Percentiles rank a stretch among this genome's conserved stretches.
Conservation (phyloP, 768 basidiomycete species). For the Gyrodon lividus region DNA sequence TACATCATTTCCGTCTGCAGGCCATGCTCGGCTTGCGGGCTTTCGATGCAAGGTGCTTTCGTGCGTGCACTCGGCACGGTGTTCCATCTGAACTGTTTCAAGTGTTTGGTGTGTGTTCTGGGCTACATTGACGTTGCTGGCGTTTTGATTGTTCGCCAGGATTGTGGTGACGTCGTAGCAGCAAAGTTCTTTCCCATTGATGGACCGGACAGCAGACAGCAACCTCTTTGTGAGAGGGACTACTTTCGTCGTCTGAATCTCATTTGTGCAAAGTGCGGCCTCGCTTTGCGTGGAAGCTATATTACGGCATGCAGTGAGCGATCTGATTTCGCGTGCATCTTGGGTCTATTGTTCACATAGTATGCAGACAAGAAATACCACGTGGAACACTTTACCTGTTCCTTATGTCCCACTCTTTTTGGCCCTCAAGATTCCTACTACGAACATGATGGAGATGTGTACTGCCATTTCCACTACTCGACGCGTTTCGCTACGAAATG, state of each 20-base stretch:
- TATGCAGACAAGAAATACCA: constrained; percentile 92
- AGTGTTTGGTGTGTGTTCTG: constrained; percentile 76
- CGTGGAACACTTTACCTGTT: constrained; percentile 99
- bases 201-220: constrained; percentile 81
- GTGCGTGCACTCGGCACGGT: constrained; percentile 93
- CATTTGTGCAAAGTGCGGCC: constrained; percentile 94
- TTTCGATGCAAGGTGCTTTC: constrained; percentile 91
- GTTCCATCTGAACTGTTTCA: constrained; percentile 97
- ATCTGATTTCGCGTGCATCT: background rate
- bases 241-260: constrained; percentile 95
- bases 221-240: constrained; percentile 96
- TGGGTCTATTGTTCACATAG: constrained; percentile 13
- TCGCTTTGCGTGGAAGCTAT: constrained; percentile 94
- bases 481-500: constrained; percentile 98
- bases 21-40: constrained; percentile 74
- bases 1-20: constrained; percentile 33
- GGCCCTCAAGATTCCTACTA: constrained; percentile 99
- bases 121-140: background rate
- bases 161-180: constrained; percentile 94
- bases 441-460: constrained; percentile 97
- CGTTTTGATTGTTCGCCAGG: constrained; percentile 47
- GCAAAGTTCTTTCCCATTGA: constrained; percentile 99
- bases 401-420: constrained; percentile 92
- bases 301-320: constrained; percentile 97
- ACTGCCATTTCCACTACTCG: constrained; percentile 99